Conservation (phyloP, 805 yeast species). For the Pichia thaimueangensis region DNA sequence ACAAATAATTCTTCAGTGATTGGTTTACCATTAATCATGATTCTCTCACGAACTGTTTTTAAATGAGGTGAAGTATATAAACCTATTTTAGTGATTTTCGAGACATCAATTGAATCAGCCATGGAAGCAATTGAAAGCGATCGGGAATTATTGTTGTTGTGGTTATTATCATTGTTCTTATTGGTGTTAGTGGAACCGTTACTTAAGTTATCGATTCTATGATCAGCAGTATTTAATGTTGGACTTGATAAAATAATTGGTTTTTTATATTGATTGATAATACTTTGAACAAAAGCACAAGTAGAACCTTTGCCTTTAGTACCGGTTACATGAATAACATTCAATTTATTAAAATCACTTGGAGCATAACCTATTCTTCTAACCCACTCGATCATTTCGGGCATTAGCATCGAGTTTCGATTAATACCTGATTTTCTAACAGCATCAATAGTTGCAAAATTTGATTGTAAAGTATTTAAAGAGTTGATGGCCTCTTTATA, state of each 20-base stretch:
- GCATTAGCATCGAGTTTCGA: slow-evolving; percentile 62
- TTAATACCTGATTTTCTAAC: slow-evolving; percentile 58
- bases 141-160: slow-evolving; percentile 1
- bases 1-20: slow-evolving; percentile 75
- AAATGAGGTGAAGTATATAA: slow-evolving; percentile 96
- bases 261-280: slow-evolving; percentile 55
- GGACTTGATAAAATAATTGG: slow-evolving; percentile 13
- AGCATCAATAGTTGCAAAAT: slow-evolving; percentile 84
- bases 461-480: slow-evolving; percentile 82
- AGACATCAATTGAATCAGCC: slow-evolving; percentile 7
- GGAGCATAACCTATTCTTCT: slow-evolving; percentile 63
- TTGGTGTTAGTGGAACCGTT: neutral
- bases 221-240: neutral
- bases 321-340: slow-evolving; percentile 89
- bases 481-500: slow-evolving; percentile 72
- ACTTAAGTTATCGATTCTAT: neutral
- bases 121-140: slow-evolving; percentile 4
- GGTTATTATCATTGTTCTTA: neutral
- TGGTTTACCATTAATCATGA: slow-evolving; percentile 81
- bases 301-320: slow-evolving; percentile 99
- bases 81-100: slow-evolving; percentile 59
- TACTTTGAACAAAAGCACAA: slow-evolving; percentile 86
- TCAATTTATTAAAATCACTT: slow-evolving; percentile 62
- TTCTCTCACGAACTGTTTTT: slow-evolving; percentile 86
- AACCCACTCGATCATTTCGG: slow-evolving; percentile 82